phyloP scores from a whole-genome alignment of 2,329 filamentous ascomycete genomes.

The Malbranchea zuffiana region DNA sequence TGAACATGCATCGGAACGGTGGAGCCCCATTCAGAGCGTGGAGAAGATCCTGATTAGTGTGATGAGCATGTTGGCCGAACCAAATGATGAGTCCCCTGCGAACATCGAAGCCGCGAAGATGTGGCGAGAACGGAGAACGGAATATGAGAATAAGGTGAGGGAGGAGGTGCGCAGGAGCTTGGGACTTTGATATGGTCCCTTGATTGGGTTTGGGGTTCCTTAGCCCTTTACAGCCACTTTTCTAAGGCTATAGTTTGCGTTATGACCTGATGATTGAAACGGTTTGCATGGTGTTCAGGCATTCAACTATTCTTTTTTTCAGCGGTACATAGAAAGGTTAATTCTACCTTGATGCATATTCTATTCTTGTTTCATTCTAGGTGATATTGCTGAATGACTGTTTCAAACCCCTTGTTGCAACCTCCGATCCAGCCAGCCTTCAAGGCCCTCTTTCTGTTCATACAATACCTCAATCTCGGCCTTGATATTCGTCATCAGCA shows the following conservation, averaged over 20 bases:
- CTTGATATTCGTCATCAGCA: conserved; percentile 53
- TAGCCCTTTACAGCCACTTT: not conserved
- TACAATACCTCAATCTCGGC: conserved; percentile 50
- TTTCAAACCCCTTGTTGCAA: conserved; percentile 1
- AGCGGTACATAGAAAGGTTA: too few species aligned
- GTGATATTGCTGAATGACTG: too few species aligned
- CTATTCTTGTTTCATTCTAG: too few species aligned
- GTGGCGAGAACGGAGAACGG: conserved; percentile 65
- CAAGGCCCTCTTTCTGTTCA: conserved; percentile 32
- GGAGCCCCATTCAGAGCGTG: conserved; percentile 88
- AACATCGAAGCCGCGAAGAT: conserved; percentile 87
- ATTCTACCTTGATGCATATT: too few species aligned
- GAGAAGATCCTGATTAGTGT: conserved; percentile 89
- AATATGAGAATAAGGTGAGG: conserved; percentile 79
- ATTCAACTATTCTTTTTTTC: too few species aligned
- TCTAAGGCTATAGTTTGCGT: not conserved
- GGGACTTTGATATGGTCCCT: conserved; percentile 48
- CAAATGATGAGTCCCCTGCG: conserved; percentile 90
- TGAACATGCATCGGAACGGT: conserved; percentile 79
- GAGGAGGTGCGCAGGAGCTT: conserved; percentile 70
- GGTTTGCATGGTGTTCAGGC: not conserved
- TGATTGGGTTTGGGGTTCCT: not conserved
- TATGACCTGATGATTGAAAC: not conserved
- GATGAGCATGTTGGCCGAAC: conserved; percentile 82
- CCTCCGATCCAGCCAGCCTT: conserved; percentile 33